A percentile compares a stretch with the other conserved stretches of the same genome.
Conservation (phyloP, 2,329 filamentous ascomycete species). For the Aureobasidium musti region DNA sequence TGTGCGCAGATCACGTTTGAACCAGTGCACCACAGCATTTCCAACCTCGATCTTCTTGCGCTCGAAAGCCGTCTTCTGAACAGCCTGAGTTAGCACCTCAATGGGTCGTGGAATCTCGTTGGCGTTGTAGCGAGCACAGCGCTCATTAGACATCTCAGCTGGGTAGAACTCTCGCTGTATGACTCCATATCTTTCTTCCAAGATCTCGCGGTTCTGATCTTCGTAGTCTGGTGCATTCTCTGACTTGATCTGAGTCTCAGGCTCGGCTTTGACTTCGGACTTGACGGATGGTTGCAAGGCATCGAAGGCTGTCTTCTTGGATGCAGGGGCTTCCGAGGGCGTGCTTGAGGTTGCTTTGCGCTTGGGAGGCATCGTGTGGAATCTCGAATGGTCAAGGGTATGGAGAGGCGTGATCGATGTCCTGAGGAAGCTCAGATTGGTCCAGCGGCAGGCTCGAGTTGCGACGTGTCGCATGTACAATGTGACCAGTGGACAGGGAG, state of each 20-base stretch:
- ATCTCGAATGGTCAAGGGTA: background rate
- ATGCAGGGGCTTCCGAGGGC: slow-evolving; percentile 34
- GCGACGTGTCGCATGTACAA: background rate
- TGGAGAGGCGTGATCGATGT: background rate
- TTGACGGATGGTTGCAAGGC: slow-evolving; percentile 13
- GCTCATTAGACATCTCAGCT: slow-evolving; percentile 78
- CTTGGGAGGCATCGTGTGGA: slow-evolving; percentile 39
- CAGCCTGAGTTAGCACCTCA: slow-evolving; percentile 62
- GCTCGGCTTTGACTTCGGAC: slow-evolving; percentile 20
- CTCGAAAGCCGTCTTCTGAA: slow-evolving; percentile 60
- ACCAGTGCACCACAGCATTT: slow-evolving; percentile 81
- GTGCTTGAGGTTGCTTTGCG: slow-evolving; percentile 41
- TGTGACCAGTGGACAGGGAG: background rate
- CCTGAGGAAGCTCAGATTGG: background rate
- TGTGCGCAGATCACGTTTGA: slow-evolving; percentile 76
- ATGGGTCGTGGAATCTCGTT: slow-evolving; percentile 72
- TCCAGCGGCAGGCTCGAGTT: background rate
- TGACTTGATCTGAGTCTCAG: slow-evolving; percentile 3
- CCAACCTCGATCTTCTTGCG: slow-evolving; percentile 58
- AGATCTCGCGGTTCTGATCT: slow-evolving; percentile 38
- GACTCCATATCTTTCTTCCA: slow-evolving; percentile 45
- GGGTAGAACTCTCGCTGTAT: slow-evolving; percentile 71
- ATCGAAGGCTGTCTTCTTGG: slow-evolving; percentile 27
- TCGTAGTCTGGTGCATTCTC: slow-evolving; percentile 37
- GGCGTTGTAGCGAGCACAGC: slow-evolving; percentile 72